Conservation (phyloP, 495 filamentous ascomycete species). For the Neurospora intermedia region DNA sequence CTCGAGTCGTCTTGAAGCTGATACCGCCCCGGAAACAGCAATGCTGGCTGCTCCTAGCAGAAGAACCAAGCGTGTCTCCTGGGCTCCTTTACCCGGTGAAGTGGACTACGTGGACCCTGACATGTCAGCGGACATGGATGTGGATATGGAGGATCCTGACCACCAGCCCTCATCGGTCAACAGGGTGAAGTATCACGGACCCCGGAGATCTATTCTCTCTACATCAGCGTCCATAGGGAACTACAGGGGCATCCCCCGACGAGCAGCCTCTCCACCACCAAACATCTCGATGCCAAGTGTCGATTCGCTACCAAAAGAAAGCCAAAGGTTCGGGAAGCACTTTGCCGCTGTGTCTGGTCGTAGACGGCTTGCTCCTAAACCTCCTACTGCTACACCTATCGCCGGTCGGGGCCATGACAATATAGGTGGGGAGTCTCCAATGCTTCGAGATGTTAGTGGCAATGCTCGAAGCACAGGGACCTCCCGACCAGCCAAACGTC, state of each 20-base stretch:
- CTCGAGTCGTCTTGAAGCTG: not conserved
- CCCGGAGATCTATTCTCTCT: not conserved
- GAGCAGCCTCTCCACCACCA: constrained; percentile 17
- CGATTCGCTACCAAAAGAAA: constrained; percentile 3
- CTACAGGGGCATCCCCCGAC: not conserved
- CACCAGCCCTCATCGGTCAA: not conserved
- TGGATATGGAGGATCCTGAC: not conserved
- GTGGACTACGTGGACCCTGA: not conserved
- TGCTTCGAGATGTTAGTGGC: not conserved
- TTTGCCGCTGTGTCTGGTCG: constrained; percentile 24
- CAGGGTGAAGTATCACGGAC: not conserved
- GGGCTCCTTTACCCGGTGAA: constrained; percentile 16
- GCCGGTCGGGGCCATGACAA: not conserved
- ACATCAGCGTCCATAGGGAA: not conserved
- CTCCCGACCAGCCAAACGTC: constrained; percentile 1
- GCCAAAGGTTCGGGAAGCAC: constrained; percentile 22
- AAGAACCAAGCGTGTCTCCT: constrained; percentile 21
- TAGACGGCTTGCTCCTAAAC: not conserved
- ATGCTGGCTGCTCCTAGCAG: not conserved
- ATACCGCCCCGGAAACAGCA: not conserved
- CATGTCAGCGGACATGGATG: not conserved
- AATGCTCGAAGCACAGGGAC: not conserved
- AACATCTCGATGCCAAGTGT: not conserved
- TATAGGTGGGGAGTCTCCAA: not conserved
- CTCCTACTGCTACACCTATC: not conserved